Evolutionary conservation across 2,329 filamentous ascomycete species (phyloP).

Genomic region (Exophiala oligosperma): DNA sequence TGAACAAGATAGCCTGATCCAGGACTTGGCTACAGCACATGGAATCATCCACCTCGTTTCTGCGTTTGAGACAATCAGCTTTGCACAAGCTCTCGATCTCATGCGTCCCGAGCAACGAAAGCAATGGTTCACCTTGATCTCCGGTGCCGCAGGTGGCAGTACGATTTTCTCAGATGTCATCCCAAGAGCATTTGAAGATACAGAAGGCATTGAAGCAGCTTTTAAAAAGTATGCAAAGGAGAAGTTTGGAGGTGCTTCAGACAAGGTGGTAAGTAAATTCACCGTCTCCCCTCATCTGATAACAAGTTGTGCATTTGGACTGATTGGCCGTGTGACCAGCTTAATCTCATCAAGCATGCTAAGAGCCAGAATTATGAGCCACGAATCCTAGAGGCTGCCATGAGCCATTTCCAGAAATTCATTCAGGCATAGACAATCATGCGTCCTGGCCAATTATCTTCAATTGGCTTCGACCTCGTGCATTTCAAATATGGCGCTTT

Average conservation of each 20-base stretch:
- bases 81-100: constrained; percentile 26
- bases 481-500: too few relatives aligned
- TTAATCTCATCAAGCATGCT: constrained; percentile 13
- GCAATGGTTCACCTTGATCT: constrained; percentile 29
- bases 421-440: not conserved
- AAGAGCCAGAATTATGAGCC: constrained; percentile 22
- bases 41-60: constrained; percentile 26
- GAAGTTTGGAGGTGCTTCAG: constrained; percentile 13
- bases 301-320: not conserved
- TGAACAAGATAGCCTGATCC: constrained; percentile 12
- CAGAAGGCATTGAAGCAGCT: constrained; percentile 21
- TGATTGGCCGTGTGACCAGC: not conserved
- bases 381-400: constrained; percentile 20
- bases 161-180: constrained; percentile 29
- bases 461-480: too few relatives aligned
- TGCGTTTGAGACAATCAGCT: constrained; percentile 27
- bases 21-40: constrained; percentile 23
- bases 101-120: constrained; percentile 24
- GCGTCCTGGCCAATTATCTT: not conserved
- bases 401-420: constrained; percentile 34
- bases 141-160: constrained; percentile 28
- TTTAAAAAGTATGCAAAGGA: constrained; percentile 28
- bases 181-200: constrained; percentile 22
- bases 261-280: constrained; percentile 11
- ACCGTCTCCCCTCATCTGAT: not conserved